Conservation (phyloP, 352 stramenopile genomes). For the Saprolegnia parasitica region DNA sequence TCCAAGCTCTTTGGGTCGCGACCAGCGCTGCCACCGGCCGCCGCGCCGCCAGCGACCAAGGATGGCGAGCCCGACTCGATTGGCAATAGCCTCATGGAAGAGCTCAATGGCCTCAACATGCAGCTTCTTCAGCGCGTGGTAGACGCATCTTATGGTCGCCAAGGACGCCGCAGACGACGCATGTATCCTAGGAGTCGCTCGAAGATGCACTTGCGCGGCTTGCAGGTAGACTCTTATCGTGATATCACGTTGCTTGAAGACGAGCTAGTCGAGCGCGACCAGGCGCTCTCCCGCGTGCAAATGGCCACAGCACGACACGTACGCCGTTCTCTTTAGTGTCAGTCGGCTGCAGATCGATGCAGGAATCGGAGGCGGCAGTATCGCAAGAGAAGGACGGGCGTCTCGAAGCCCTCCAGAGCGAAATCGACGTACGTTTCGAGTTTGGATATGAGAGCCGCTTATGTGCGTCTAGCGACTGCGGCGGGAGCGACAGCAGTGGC, state of each 20-base stretch:
- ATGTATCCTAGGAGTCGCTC: constrained; percentile 49
- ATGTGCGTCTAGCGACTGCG: constrained; percentile 47
- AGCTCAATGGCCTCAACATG: constrained; percentile 83
- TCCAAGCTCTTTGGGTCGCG: constrained; percentile 57
- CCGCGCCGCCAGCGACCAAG: not conserved
- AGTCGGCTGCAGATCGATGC: not conserved
- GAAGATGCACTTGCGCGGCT: constrained; percentile 65
- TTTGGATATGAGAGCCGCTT: too few species aligned
- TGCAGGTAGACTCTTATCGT: constrained; percentile 36
- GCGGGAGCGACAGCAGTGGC: constrained; percentile 66
- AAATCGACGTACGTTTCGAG: constrained; percentile 39
- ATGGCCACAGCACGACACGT: constrained; percentile 36
- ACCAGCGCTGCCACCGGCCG: not conserved
- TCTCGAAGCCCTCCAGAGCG: constrained; percentile 41
- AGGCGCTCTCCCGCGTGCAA: constrained; percentile 62
- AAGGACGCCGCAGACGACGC: not conserved
- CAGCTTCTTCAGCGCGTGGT: constrained; percentile 75
- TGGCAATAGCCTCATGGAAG: constrained; percentile 64
- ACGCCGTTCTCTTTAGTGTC: not conserved
- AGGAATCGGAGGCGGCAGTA: constrained; percentile 31
- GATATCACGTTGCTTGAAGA: not conserved
- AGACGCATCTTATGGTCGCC: constrained; percentile 13
- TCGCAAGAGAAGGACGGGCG: constrained; percentile 50
- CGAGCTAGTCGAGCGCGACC: constrained; percentile 56
- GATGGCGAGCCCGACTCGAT: not conserved